A percentile compares a stretch with the other conserved stretches of the same genome.
Conservation (phyloP, 1,139 yeast genomes). For the Candida tropicalis region DNA sequence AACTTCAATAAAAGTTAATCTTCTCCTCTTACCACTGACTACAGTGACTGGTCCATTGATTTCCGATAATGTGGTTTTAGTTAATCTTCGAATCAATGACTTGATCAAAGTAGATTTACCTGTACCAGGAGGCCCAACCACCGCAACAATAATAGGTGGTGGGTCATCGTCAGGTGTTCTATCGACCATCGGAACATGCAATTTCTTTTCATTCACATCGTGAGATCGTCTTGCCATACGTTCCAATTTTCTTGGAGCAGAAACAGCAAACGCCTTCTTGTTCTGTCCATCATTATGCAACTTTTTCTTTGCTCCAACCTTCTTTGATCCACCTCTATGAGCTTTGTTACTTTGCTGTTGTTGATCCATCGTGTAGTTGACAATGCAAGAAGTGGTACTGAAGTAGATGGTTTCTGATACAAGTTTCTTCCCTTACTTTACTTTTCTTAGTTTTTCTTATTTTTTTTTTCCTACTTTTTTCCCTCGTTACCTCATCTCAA, state of each 20-base stretch:
- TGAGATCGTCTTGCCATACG: conserved; percentile 82
- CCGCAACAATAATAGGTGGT: conserved; percentile 95
- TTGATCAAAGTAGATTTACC: conserved; percentile 94
- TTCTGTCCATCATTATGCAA: conserved; percentile 89
- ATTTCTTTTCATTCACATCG: conserved; percentile 81
- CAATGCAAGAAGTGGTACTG: neutral
- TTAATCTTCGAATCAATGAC: conserved; percentile 81
- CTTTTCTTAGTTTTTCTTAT: neutral
- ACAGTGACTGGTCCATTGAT: conserved; percentile 96
- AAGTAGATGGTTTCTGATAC: neutral
- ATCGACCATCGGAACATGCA: conserved; percentile 97
- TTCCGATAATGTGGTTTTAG: conserved; percentile 85
- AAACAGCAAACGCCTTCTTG: conserved; percentile 92
- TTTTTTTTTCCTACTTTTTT: neutral
- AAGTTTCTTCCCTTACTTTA: neutral
- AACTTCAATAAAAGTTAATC: conserved; percentile 92
- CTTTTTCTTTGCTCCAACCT: conserved; percentile 77
- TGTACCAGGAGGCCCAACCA: conserved; percentile 98
- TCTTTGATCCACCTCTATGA: conserved; percentile 58
- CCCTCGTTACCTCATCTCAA: conserved; percentile 2
- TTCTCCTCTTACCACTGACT: conserved; percentile 93
- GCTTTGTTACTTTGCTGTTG: conserved; percentile 58
- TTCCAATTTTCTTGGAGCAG: conserved; percentile 88
- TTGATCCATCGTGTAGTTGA: conserved; percentile 24
- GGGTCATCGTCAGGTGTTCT: conserved; percentile 98